phyloP scores from a whole-genome alignment of 1,284 basidiomycete species.

The Trichosporon sp. region DNA sequence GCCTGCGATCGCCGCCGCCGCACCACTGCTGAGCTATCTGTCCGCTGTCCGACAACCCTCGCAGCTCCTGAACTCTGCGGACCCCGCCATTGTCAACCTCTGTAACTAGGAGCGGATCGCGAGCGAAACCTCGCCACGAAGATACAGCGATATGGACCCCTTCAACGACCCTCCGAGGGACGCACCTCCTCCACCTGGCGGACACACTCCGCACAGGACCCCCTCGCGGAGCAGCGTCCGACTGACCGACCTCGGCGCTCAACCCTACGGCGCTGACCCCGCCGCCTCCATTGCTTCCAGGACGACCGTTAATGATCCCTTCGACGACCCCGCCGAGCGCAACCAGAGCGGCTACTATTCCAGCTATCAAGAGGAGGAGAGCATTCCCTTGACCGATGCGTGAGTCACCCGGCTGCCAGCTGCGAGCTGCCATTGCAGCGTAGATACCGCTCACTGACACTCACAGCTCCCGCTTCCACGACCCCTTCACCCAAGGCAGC shows the following conservation, averaged over 20 bases:
- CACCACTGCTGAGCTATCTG: no score
- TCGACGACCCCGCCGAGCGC: background rate
- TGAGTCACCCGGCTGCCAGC: no score
- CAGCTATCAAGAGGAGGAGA: background rate
- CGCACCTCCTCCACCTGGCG: background rate
- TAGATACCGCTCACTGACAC: background rate
- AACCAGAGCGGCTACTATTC: background rate
- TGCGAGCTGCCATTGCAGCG: background rate
- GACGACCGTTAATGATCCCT: background rate
- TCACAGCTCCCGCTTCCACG: background rate
- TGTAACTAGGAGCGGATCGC: no score
- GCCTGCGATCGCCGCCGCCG: background rate
- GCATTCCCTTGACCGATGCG: background rate
- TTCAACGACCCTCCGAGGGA: background rate
- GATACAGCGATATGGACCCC: background rate
- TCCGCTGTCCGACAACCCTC: no score
- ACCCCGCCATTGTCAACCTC: no score
- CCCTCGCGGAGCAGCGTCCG: background rate
- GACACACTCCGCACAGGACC: background rate
- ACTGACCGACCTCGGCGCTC: background rate
- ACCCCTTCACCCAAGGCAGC: background rate
- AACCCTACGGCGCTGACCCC: background rate
- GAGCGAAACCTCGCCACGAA: no score
- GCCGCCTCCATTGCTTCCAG: background rate
- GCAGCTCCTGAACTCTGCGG: no score